Conservation (phyloP, 495 filamentous ascomycete species). For the Daldinia bambusicola region DNA sequence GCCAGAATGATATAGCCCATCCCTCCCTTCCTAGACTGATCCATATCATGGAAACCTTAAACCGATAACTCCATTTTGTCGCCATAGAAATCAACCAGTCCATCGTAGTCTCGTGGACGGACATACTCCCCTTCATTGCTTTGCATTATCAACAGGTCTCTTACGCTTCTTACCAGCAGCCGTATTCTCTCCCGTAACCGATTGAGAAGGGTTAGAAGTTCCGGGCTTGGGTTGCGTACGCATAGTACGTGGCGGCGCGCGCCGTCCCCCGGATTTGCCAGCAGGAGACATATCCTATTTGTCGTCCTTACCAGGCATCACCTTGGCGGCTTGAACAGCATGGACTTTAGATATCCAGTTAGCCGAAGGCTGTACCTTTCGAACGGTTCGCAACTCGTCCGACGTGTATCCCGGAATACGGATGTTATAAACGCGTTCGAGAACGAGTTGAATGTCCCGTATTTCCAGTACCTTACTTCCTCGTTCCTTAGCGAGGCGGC, state of each 20-base stretch:
- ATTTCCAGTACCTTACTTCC: conserved; percentile 89
- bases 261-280: conserved; percentile 5
- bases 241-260: neutral
- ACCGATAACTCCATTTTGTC: conserved; percentile 17
- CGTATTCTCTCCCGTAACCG: neutral
- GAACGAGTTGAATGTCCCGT: conserved; percentile 91
- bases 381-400: conserved; percentile 92
- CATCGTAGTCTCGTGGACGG: neutral
- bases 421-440: conserved; percentile 98
- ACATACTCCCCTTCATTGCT: neutral
- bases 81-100: neutral
- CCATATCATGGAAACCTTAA: conserved; percentile 3
- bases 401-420: conserved; percentile 93
- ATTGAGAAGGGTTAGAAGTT: neutral
- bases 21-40: conserved; percentile 8
- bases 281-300: conserved; percentile 42
- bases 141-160: neutral
- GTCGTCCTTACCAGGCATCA: conserved; percentile 67
- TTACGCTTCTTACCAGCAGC: conserved; percentile 11
- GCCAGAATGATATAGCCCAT: conserved; percentile 10
- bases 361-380: conserved; percentile 85
- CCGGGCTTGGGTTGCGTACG: neutral
- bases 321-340: conserved; percentile 91
- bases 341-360: conserved; percentile 96
- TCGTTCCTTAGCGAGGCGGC: conserved; percentile 90